Percentiles rank a stretch among this genome's conserved stretches.
These are phyloP conservation scores for Septoria linicola DNA, from an alignment of 2,329 filamentous ascomycete genomes.

Conservation along the genomic window DNA sequence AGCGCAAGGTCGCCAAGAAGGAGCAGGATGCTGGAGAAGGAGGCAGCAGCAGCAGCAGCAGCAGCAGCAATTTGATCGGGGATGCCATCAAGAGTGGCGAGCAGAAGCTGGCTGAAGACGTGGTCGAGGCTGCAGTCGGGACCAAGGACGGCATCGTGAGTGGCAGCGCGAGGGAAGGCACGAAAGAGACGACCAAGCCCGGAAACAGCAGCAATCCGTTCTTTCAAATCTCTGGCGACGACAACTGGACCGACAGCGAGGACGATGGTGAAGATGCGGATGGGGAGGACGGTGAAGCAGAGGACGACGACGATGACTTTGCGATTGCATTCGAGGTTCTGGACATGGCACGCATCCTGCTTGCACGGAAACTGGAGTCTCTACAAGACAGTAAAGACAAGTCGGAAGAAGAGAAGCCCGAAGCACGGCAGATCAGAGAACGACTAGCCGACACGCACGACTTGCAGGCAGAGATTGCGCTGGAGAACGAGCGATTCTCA, in stretches of 20 bases:
- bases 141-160: slow-evolving; percentile 44
- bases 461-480: slow-evolving; percentile 89
- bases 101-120: slow-evolving; percentile 45
- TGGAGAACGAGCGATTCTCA: slow-evolving; percentile 90
- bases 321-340: slow-evolving; percentile 63
- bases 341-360: slow-evolving; percentile 61
- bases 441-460: slow-evolving; percentile 91
- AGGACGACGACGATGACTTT: slow-evolving; percentile 56
- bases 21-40: slow-evolving; percentile 26
- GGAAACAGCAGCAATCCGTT: slow-evolving; percentile 66
- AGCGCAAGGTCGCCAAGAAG: slow-evolving; percentile 38
- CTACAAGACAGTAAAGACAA: slow-evolving; percentile 50
- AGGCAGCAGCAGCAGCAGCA: slow-evolving; percentile 33
- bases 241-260: slow-evolving; percentile 85
- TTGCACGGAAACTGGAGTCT: slow-evolving; percentile 56
- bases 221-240: slow-evolving; percentile 91
- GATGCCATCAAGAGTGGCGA: slow-evolving; percentile 38
- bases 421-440: slow-evolving; percentile 68
- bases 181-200: slow-evolving; percentile 39
- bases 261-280: slow-evolving; percentile 48
- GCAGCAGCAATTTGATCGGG: slow-evolving; percentile 30
- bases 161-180: slow-evolving; percentile 47
- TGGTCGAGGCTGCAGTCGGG: slow-evolving; percentile 43
- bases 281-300: slow-evolving; percentile 48
- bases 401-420: slow-evolving; percentile 34